Evolutionary conservation across 2,329 filamentous ascomycete genomes (phyloP).

Genomic region (Colletotrichum eleusines): DNA sequence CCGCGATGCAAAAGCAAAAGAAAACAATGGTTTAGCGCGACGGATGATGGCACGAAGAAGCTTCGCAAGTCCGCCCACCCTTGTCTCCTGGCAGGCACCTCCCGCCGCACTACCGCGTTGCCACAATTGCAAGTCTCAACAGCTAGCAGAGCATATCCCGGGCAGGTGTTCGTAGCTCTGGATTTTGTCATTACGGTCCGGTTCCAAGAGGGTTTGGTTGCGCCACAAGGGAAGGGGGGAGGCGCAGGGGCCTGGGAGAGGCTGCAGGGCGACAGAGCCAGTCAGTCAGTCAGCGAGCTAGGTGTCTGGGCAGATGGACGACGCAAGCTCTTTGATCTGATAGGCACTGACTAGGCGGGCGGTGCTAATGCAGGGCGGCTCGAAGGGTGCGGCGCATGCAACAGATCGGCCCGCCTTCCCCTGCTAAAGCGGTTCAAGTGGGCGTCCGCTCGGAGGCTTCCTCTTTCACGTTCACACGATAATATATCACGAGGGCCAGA

Average conservation of each 20-base stretch:
- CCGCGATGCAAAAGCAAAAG: neutral
- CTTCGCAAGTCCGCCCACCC: conserved; percentile 3
- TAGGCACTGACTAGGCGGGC: conserved; percentile 32
- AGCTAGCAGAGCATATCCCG: conserved; percentile 5
- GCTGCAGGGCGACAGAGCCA: neutral
- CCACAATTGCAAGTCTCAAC: neutral
- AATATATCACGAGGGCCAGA: conserved; percentile 29
- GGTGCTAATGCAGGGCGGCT: conserved; percentile 40
- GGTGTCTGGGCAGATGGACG: conserved; percentile 24
- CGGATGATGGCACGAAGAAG: neutral
- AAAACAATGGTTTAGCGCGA: neutral
- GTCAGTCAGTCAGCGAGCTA: conserved; percentile 1
- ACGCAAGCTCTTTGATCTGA: conserved; percentile 33
- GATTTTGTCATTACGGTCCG: conserved; percentile 33
- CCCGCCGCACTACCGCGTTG: conserved; percentile 8
- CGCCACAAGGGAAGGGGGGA: neutral
- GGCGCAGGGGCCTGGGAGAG: neutral
- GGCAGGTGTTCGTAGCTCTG: conserved; percentile 12
- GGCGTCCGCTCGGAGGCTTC: conserved; percentile 10
- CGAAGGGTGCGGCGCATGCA: conserved; percentile 35
- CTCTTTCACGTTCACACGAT: conserved; percentile 19
- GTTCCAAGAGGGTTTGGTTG: conserved; percentile 5
- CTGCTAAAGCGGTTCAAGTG: conserved; percentile 7
- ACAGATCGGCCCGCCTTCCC: conserved; percentile 10
- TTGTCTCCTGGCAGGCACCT: conserved; percentile 31